These are phyloP conservation scores for maize (Zea mays) DNA, from an alignment of 176 grass and related monocot species.

Conservation along the genomic window DNA sequence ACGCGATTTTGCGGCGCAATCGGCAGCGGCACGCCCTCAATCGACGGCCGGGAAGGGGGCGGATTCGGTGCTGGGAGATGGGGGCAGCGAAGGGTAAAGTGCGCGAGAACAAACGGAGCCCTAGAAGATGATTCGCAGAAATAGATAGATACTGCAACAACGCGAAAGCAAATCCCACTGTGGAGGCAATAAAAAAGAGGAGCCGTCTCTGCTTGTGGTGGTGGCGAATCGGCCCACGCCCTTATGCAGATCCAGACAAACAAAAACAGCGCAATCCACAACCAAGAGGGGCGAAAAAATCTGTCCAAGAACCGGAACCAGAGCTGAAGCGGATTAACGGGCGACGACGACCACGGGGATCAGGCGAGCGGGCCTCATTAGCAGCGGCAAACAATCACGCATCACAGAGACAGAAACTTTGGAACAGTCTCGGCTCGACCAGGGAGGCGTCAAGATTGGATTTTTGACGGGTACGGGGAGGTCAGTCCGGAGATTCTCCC, in stretches of 20 bases:
- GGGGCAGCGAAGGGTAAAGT: constrained; percentile 47
- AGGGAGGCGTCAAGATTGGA: constrained; percentile 50
- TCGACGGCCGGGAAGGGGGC: constrained; percentile 18
- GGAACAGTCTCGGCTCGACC: constrained; percentile 36
- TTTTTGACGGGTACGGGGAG: constrained; percentile 42
- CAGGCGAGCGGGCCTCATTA: constrained; percentile 27
- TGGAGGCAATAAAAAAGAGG: constrained; percentile 55
- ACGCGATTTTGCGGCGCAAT: constrained; percentile 35
- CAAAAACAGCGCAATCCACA: constrained; percentile 35
- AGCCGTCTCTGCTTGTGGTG: constrained; percentile 27
- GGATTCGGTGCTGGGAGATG: constrained; percentile 31
- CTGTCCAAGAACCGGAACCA: constrained; percentile 28
- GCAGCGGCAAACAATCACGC: constrained; percentile 22
- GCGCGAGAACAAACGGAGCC: constrained; percentile 42
- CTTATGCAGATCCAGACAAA: constrained; percentile 50
- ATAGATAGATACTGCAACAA: constrained; percentile 39
- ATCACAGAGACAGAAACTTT: constrained; percentile 28
- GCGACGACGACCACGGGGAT: constrained; percentile 8
- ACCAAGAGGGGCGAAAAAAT: background rate
- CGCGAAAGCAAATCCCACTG: constrained; percentile 53
- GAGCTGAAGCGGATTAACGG: constrained; percentile 22
- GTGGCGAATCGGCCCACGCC: constrained; percentile 49
- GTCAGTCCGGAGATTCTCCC: constrained; percentile 1
- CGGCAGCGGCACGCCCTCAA: constrained; percentile 12
- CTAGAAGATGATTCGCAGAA: constrained; percentile 51